Evolutionary conservation across 495 filamentous ascomycete genomes (phyloP), one percentile per base, ranked within the genome.

Genomic region (Trichoderma virens): DNA sequence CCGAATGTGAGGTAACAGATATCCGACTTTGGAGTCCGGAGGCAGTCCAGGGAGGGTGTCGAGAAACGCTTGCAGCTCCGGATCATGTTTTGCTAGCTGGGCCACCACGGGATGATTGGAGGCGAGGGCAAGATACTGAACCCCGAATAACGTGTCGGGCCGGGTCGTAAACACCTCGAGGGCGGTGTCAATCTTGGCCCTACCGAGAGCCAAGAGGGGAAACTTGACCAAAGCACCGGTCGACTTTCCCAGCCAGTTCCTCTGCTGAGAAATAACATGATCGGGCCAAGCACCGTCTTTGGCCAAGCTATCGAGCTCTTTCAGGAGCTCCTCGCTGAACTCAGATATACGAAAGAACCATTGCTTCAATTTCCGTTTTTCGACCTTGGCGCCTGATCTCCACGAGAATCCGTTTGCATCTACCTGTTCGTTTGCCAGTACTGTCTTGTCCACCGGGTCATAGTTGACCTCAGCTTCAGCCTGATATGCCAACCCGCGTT

Each of bases 401-500:
- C 92, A 96, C 7, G 91, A 95, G 67, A 79, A 85, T 1, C 92
- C 92, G 69, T 90, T 87, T 7, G 87, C 78, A 70, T 93, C 90
- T 11, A 96, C 92, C 73, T 96, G 92, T 70, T 96, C 92, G 72
- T 96, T 96, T 1, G 92, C 92, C 56, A 96, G 75, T 30, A 96
- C 92, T 0, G 92, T 96, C 75, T 88, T 87, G 71, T 96, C 92
- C 27, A 96, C 82, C 5, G 92, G 92, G 67, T 96, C 92, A 75
- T 89, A 96, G 74, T 96, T 96, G 64, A 96, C 92, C 43, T 91
- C 69, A 18, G 91, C 87, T 63, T 92, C 87, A 11, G 80, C 83
- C 66, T 90, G 90, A 69, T 93, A 93, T 39, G 90, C 92, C 14
- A 96, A 73, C 0, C 86, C 87, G 51, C 84, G 79, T 65, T 90